Conservation (phyloP, 2,329 filamentous ascomycete species). For the Pyrenochaeta sp. region DNA sequence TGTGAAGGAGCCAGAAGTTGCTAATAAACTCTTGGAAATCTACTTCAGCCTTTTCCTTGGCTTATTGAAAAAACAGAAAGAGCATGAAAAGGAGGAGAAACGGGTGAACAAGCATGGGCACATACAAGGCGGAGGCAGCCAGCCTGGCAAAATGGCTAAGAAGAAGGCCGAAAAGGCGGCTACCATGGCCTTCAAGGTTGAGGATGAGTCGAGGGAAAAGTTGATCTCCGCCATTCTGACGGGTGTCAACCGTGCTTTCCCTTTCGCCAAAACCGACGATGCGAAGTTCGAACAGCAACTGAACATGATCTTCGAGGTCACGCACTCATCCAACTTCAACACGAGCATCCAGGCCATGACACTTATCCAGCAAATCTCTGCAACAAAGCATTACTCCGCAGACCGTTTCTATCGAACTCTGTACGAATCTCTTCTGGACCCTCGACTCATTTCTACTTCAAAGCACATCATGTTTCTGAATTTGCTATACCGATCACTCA, state of each 20-base stretch:
- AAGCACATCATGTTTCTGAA: slow-evolving; percentile 97
- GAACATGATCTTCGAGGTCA: slow-evolving; percentile 93
- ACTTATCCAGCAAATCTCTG: slow-evolving; percentile 90
- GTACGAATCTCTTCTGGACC: slow-evolving; percentile 93
- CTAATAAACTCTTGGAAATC: slow-evolving; percentile 82
- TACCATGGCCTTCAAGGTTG: slow-evolving; percentile 53
- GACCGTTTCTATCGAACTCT: slow-evolving; percentile 95
- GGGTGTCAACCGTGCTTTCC: slow-evolving; percentile 94
- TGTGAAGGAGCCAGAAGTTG: slow-evolving; percentile 80
- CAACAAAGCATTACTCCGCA: slow-evolving; percentile 78
- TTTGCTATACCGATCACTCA: slow-evolving; percentile 85
- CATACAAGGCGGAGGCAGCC: slow-evolving; percentile 63
- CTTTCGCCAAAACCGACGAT: slow-evolving; percentile 85
- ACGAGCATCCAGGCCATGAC: slow-evolving; percentile 95
- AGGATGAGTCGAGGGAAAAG: slow-evolving; percentile 82
- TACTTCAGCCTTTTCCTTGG: slow-evolving; percentile 91
- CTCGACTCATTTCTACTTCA: slow-evolving; percentile 85
- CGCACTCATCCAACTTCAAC: slow-evolving; percentile 98
- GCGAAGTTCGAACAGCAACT: slow-evolving; percentile 87
- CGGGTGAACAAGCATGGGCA: slow-evolving; percentile 59
- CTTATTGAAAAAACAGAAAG: slow-evolving; percentile 72
- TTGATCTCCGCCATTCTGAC: slow-evolving; percentile 90
- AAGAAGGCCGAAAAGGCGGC: slow-evolving; percentile 55
- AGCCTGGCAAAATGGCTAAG: slow-evolving; percentile 62
- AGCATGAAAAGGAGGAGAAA: slow-evolving; percentile 51